Evolutionary conservation across 2,329 filamentous ascomycete species (phyloP), one percentile per base, ranked within the genome.

Genomic region (Pseudocercospora macadamiae): DNA sequence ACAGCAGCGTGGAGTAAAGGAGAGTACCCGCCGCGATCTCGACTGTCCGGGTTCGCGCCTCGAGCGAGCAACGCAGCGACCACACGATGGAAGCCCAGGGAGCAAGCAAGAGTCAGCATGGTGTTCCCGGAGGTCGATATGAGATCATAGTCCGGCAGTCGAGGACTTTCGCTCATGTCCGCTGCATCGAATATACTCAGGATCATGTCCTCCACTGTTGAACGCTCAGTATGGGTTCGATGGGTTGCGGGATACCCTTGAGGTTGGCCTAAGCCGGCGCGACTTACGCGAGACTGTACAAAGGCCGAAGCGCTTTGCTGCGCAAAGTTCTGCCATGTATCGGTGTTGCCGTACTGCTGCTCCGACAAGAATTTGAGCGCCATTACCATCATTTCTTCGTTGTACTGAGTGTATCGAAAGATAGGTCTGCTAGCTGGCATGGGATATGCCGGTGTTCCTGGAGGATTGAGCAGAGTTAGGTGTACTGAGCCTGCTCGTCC

Each of bases 141-240:
- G n/a, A n/a, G 77, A 69, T 95, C 89, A 62, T 90, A 84, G 23
- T 83, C 83, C 12, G 89, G 84, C 66, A 83, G 81, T 62, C 88
- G 82, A 3, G 86, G 82, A 69, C 84, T 91, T 66, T 92, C 88
- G 70, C 91, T 88, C 23, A 91, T n/a, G 71, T 93, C 90, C 68
- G 93, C 88, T 44, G 48, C 55, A 37, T 58, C 34, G 23, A 56
- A 51, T 16, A 60, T 56, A 23, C 48, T 48, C 36, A 57, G 47
- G 48, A 61, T 56, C 21, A 54, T 53, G 8, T 61, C 57, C 19
- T 66, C 65, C 4, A 59, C 49, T n/a, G 44, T 52, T 30, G 39
- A 25, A 18, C 52, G 42, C n/a, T 52, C 47, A 42, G 47, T 42
- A 16, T 55, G 47, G 62, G n/a, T 61, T 51, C 63, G 58, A 19